Evolutionary conservation across 306 rosid genomes (phyloP).

Genomic region (Prunus dulcis): DNA sequence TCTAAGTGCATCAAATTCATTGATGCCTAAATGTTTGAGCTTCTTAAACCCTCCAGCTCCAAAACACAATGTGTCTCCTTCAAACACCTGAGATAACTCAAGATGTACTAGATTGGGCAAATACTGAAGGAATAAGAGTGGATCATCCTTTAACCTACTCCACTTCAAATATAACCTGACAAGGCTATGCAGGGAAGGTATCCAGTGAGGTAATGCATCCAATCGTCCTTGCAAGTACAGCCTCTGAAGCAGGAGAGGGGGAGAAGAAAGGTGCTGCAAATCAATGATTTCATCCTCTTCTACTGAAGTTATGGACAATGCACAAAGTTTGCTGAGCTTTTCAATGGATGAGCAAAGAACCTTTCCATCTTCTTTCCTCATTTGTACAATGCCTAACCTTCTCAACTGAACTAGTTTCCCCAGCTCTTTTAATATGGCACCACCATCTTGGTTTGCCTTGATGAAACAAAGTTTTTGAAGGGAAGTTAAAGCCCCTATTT

Average conservation of each 20-base stretch:
- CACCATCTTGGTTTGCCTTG: not conserved
- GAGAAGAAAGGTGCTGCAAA: conserved; percentile 17
- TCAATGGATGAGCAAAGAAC: conserved; percentile 25
- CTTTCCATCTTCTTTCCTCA: conserved; percentile 16
- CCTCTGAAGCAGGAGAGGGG: conserved; percentile 20
- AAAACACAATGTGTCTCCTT: not conserved
- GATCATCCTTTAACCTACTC: conserved; percentile 22
- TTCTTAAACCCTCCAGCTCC: conserved; percentile 1
- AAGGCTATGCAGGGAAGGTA: conserved; percentile 15
- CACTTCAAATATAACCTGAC: conserved; percentile 14
- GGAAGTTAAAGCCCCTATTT: conserved; percentile 5
- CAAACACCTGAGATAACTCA: not conserved
- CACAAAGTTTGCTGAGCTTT: not conserved
- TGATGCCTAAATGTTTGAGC: not conserved
- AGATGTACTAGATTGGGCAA: conserved; percentile 17
- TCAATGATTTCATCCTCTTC: conserved; percentile 16
- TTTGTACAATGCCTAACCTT: conserved; percentile 12
- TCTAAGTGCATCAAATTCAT: not conserved
- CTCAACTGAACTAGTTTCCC: conserved; percentile 28
- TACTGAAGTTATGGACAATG: conserved; percentile 10
- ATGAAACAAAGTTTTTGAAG: conserved; percentile 26
- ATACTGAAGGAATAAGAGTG: conserved; percentile 10
- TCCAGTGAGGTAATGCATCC: conserved; percentile 24
- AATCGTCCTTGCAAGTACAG: conserved; percentile 21
- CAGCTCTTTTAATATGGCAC: conserved; percentile 2